Evolutionary conservation across 768 basidiomycete species (phyloP).

Genomic region (Naganishia randhawae): DNA sequence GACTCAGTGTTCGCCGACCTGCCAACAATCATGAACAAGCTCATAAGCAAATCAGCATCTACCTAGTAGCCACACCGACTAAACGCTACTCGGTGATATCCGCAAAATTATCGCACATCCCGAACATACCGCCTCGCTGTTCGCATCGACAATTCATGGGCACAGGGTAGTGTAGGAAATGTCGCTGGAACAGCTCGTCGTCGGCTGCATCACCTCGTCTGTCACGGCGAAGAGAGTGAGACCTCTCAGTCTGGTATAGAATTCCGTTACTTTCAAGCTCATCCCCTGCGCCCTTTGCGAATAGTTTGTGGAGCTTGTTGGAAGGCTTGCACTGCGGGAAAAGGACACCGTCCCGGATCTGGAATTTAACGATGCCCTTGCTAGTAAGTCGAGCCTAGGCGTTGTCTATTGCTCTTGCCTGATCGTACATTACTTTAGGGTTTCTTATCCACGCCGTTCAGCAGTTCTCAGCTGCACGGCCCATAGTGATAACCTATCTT

Average conservation of each 20-base stretch:
- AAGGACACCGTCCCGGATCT: not conserved
- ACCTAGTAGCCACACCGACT: not conserved
- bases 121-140: no score
- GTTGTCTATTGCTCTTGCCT: not conserved
- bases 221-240: constrained; percentile 1
- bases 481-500: not conserved
- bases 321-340: not conserved
- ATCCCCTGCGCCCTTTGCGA: no score
- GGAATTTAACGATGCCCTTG: not conserved
- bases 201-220: not conserved
- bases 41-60: not conserved
- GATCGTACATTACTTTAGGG: not conserved
- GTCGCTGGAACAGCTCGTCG: constrained; percentile 9
- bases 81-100: no score
- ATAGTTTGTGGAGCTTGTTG: not conserved
- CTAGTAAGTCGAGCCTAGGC: not conserved
- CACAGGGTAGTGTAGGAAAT: not conserved
- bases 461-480: not conserved
- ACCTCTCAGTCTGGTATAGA: not conserved
- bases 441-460: not conserved
- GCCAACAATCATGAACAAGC: not conserved
- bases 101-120: no score
- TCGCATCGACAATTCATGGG: not conserved
- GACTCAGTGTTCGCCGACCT: no score
- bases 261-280: not conserved